These are phyloP conservation scores for Populus hybrid DNA, from an alignment of 441 rosid genomes.

Conservation along the genomic window DNA sequence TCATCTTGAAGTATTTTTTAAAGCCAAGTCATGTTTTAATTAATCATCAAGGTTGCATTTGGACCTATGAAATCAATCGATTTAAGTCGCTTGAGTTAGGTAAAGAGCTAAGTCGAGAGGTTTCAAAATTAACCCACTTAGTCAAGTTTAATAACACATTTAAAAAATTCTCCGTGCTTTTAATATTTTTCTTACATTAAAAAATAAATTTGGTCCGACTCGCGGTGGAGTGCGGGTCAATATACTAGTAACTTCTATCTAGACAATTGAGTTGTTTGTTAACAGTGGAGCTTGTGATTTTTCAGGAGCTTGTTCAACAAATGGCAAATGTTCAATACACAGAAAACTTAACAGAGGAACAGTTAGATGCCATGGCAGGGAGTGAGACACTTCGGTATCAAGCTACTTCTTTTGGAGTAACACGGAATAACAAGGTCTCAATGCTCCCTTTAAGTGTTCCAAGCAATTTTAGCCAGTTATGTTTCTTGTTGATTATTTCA, in stretches of 20 bases:
- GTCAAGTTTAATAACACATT: too few relatives aligned
- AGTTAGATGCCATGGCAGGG: constrained; percentile 99
- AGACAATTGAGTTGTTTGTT: constrained; percentile 12
- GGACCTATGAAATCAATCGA: too few relatives aligned
- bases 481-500: neutral
- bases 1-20: too few relatives aligned
- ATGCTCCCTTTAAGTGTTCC: neutral
- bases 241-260: constrained; percentile 8
- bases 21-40: too few relatives aligned
- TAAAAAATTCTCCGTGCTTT: too few relatives aligned
- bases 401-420: constrained; percentile 94
- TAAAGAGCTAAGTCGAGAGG: too few relatives aligned
- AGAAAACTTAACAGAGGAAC: constrained; percentile 98
- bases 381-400: constrained; percentile 98
- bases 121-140: too few relatives aligned
- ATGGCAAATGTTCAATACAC: constrained; percentile 99
- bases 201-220: too few relatives aligned
- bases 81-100: too few relatives aligned
- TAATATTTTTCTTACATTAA: too few relatives aligned
- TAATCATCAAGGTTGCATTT: too few relatives aligned
- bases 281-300: constrained; percentile 31
- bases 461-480: neutral
- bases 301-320: constrained; percentile 97
- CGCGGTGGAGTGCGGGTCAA: too few relatives aligned
- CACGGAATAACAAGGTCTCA: constrained; percentile 92